These are phyloP conservation scores for Boechera stricta DNA, from an alignment of 345 rosid species.

Conservation along the genomic window DNA sequence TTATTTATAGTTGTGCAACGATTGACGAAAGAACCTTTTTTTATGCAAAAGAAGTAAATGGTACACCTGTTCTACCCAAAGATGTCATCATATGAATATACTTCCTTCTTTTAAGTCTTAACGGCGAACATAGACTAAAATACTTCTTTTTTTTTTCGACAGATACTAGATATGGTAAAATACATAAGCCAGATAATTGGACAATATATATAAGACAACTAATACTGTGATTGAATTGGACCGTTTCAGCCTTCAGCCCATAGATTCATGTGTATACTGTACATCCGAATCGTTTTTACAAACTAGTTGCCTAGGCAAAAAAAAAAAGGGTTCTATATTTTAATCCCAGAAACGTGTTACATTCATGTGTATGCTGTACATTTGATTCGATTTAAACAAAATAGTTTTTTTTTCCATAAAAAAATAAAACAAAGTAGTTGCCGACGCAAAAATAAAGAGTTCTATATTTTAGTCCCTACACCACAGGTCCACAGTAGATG, in stretches of 20 bases:
- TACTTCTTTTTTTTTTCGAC: neutral
- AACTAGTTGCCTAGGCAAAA: neutral
- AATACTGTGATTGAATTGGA: neutral
- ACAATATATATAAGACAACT: neutral
- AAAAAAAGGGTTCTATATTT: neutral
- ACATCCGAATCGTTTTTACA: neutral
- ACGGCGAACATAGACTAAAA: neutral
- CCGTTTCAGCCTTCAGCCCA: neutral
- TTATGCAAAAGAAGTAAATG: neutral
- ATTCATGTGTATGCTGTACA: too few species aligned
- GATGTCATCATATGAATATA: constrained; percentile 35
- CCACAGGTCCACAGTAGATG: neutral
- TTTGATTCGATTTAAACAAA: neutral
- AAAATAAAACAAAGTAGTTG: neutral
- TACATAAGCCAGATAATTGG: neutral
- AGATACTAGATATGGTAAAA: constrained; percentile 9
- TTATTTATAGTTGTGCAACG: neutral
- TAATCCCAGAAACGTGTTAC: neutral
- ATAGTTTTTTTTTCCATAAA: neutral
- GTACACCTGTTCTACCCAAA: constrained; percentile 23
- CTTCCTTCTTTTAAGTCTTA: constrained; percentile 6
- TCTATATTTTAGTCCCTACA: neutral
- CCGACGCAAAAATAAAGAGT: neutral
- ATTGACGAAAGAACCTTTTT: constrained; percentile 5
- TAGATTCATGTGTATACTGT: too few species aligned